Evolutionary conservation across 176 grass and related monocot genomes (phyloP).

Genomic region (Tillandsia leiboldiana): DNA sequence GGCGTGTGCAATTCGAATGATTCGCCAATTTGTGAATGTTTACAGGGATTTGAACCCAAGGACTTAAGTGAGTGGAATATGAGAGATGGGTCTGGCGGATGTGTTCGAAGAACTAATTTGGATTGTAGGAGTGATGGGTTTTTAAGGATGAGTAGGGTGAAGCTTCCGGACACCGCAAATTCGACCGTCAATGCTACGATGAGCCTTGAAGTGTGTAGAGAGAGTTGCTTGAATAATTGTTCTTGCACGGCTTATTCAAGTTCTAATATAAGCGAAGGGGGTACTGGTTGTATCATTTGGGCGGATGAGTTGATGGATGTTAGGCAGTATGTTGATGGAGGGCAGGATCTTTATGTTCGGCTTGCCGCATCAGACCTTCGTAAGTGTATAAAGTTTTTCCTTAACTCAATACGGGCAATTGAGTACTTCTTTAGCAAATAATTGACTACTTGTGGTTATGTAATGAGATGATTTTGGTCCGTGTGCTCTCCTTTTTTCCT

Average conservation of each 20-base stretch:
- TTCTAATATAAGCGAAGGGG: constrained; percentile 6
- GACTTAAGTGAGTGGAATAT: constrained; percentile 1
- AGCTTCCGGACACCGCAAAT: neutral
- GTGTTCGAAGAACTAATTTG: neutral
- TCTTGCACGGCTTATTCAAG: constrained; percentile 37
- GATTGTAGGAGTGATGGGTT: constrained; percentile 6
- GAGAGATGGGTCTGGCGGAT: constrained; percentile 9
- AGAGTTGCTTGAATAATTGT: constrained; percentile 37
- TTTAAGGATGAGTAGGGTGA: neutral
- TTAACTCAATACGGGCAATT: too few species aligned
- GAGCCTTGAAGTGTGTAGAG: constrained; percentile 23
- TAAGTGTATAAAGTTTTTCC: neutral
- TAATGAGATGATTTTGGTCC: too few species aligned
- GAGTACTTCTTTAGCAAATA: too few species aligned
- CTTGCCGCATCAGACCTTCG: constrained; percentile 3
- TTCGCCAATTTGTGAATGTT: constrained; percentile 8
- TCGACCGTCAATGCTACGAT: constrained; percentile 33
- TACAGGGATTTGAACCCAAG: constrained; percentile 12
- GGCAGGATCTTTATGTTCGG: constrained; percentile 6
- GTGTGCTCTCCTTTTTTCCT: too few species aligned
- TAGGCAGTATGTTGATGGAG: neutral
- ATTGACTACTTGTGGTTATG: too few species aligned
- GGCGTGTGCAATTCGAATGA: constrained; percentile 1
- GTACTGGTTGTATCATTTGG: constrained; percentile 54
- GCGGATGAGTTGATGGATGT: constrained; percentile 3